These are phyloP conservation scores for Calendula officinalis DNA, from an alignment of 129 eudicot species.

Conservation along the genomic window DNA sequence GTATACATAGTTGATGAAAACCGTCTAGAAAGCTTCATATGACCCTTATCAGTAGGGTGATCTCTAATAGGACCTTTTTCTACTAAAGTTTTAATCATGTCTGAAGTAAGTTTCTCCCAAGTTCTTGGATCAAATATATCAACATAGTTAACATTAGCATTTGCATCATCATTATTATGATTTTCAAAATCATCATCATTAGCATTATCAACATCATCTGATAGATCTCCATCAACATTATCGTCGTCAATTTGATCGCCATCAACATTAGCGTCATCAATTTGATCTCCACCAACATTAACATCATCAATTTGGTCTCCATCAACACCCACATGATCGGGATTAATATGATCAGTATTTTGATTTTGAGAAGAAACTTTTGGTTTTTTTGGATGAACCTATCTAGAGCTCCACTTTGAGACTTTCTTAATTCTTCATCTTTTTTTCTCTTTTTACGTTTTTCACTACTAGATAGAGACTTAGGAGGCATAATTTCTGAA, in stretches of 20 bases:
- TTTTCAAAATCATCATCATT: neutral
- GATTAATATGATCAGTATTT: no score
- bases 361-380: no score
- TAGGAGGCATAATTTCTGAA: no score
- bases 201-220: neutral
- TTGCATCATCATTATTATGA: neutral
- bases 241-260: no score
- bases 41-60: neutral
- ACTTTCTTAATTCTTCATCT: no score
- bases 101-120: neutral
- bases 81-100: neutral
- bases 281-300: neutral
- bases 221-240: no score
- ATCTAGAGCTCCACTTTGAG: no score
- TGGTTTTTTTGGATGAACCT: no score
- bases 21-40: neutral
- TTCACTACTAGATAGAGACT: no score
- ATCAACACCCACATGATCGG: neutral
- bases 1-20: no score
- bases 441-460: no score
- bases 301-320: neutral
- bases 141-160: neutral
- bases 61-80: neutral
- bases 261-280: no score
- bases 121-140: conserved; percentile 6